phyloP scores from a whole-genome alignment of 176 grass and related monocot species.

The Hordeum marinum region DNA sequence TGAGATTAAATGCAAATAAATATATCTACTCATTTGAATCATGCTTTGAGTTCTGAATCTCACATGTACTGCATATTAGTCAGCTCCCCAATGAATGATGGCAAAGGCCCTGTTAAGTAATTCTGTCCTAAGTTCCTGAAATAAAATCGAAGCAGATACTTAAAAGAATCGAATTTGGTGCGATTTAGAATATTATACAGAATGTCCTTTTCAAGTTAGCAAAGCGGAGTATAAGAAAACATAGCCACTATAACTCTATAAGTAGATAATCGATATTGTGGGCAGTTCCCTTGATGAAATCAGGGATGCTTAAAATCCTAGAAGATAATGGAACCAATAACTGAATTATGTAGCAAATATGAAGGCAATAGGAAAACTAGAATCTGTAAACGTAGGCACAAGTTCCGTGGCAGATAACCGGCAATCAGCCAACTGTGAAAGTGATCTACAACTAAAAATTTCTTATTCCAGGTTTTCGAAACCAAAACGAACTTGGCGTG shows the following conservation, averaged over 20 bases:
- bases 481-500: neutral
- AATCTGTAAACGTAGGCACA: neutral
- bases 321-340: neutral
- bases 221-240: neutral
- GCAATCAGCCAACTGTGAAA: neutral
- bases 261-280: too few species aligned
- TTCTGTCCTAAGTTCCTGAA: slow-evolving; percentile 56
- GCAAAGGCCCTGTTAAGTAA: slow-evolving; percentile 67
- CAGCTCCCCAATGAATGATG: slow-evolving; percentile 63
- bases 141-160: slow-evolving; percentile 6
- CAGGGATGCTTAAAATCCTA: too few species aligned
- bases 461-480: neutral
- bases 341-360: neutral
- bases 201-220: neutral
- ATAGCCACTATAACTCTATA: neutral
- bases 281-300: too few species aligned
- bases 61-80: slow-evolving; percentile 76
- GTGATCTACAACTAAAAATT: neutral
- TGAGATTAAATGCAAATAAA: neutral
- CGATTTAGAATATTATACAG: neutral
- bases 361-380: neutral
- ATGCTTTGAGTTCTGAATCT: neutral
- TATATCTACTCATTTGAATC: neutral
- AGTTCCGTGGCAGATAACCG: neutral
- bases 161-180: too few species aligned